Conservation (phyloP, 345 rosid species). For the Nasturtium officinale region DNA sequence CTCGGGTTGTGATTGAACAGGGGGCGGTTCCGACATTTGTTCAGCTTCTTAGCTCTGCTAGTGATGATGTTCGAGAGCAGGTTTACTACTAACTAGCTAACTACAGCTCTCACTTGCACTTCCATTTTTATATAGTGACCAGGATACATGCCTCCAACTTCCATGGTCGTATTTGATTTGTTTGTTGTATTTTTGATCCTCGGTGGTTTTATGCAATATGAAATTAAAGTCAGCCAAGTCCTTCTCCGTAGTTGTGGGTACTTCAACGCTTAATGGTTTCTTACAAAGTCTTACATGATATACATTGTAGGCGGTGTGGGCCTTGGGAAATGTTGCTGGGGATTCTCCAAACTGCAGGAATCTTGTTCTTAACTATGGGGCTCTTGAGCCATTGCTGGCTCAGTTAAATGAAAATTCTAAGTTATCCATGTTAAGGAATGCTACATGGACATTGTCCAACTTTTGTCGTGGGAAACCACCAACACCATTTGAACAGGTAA, state of each 20-base stretch:
- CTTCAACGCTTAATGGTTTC: constrained; percentile 13
- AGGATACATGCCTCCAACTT: constrained; percentile 13
- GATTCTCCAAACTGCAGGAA: constrained; percentile 75
- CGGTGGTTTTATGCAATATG: neutral
- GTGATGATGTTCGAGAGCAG: constrained; percentile 91
- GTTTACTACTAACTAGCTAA: constrained; percentile 45
- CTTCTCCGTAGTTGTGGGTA: constrained; percentile 15
- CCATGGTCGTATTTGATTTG: neutral
- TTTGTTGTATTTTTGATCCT: constrained; percentile 3
- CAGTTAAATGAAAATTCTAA: constrained; percentile 70
- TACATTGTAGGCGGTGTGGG: constrained; percentile 67
- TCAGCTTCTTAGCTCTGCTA: constrained; percentile 74
- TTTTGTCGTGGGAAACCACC: constrained; percentile 82
- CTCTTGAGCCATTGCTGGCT: constrained; percentile 63
- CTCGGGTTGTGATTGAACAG: constrained; percentile 74
- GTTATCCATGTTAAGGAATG: constrained; percentile 76
- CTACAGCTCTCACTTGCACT: constrained; percentile 10
- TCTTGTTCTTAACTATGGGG: constrained; percentile 69
- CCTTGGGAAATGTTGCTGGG: constrained; percentile 81
- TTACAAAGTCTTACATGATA: constrained; percentile 13
- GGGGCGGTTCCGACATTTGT: constrained; percentile 86
- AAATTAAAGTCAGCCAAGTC: constrained; percentile 11
- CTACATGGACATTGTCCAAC: constrained; percentile 78
- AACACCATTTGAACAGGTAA: constrained; percentile 71
- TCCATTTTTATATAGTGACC: constrained; percentile 17